Conservation (phyloP, 768 basidiomycete genomes). For the Leccinellum rugosiceps region DNA sequence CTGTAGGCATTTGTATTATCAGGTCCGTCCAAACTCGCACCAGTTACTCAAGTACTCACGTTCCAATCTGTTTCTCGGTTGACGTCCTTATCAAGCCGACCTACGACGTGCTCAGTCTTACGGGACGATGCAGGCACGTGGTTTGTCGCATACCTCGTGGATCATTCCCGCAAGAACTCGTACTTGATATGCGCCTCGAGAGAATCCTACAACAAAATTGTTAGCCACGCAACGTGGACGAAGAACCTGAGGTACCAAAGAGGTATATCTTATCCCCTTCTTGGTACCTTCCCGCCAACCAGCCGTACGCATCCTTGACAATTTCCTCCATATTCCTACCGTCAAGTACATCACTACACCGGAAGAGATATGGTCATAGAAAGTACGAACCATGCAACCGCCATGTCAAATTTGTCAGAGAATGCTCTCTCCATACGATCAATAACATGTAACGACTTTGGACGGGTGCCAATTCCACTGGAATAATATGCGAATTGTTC, state of each 20-base stretch:
- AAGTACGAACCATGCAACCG: neutral
- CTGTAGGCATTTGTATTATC: neutral
- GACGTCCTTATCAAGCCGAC: constrained; percentile 28
- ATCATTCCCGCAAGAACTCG: constrained; percentile 42
- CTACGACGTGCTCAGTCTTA: neutral
- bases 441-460: neutral
- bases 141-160: constrained; percentile 23
- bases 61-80: constrained; percentile 34
- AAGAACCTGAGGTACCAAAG: constrained; percentile 24
- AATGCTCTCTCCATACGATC: neutral
- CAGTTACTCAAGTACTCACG: constrained; percentile 21
- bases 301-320: constrained; percentile 33
- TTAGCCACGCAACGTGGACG: neutral
- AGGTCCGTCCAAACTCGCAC: neutral
- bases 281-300: constrained; percentile 30
- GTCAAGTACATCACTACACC: neutral
- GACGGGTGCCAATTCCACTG: neutral
- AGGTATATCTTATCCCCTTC: constrained; percentile 35
- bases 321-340: constrained; percentile 30
- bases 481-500: neutral
- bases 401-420: neutral
- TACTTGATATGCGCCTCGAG: constrained; percentile 42
- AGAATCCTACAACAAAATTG: constrained; percentile 31
- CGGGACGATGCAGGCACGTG: neutral
- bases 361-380: neutral